Base-by-base conservation (phyloP, 352 stramenopile species). In the Sclerospora graminicola region DNA sequence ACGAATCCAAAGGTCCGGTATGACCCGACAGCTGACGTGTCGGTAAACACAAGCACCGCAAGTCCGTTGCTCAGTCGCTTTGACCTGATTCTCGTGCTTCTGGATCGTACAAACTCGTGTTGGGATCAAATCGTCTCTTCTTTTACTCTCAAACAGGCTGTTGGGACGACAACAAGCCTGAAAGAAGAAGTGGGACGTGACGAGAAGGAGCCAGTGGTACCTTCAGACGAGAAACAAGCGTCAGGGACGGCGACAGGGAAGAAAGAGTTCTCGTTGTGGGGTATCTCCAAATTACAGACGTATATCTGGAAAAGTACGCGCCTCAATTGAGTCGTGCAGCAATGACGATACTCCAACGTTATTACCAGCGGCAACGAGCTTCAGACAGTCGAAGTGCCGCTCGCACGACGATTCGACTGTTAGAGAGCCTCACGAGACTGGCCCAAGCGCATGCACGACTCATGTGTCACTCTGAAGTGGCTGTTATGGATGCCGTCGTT, bases 61-160 rank as follows among this genome's bases (percentile, higher is more conserved):
- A 93, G 88, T 16, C 94, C 95, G 11, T 70, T 99, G 14, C 55
- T 99, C n/a, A 98, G 78, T 65, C 73, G 95, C n/a, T 99, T 99
- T 58, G 94, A 99, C 59, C 59, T 98, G 5, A 94, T 98, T 45
- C 84, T 98, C 38, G 81, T 98, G 26, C 65, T 99, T 34, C 63
- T 98, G 28, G 95, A 99, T 57, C 79, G 65, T 5, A 73, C 76
- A 42, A 80, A 84, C 32, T 45, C 53, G n/a, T 61, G 83, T 24
- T 96, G 94, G 72, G 94, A 98, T 57, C 69, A 87, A 14, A 87
- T 92, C 6, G 91, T 98, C 30, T 97, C 90, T 1, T 87, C 87
- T 7, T 97, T 97, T 51, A 89, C 98, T 18, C 64, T 99, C 20
- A 84, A 97, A 41, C 66, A 94, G 54, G 84, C 91, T 0, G 67